Conservation (phyloP, 805 yeast genomes). For the Lipomyces yamadae region DNA sequence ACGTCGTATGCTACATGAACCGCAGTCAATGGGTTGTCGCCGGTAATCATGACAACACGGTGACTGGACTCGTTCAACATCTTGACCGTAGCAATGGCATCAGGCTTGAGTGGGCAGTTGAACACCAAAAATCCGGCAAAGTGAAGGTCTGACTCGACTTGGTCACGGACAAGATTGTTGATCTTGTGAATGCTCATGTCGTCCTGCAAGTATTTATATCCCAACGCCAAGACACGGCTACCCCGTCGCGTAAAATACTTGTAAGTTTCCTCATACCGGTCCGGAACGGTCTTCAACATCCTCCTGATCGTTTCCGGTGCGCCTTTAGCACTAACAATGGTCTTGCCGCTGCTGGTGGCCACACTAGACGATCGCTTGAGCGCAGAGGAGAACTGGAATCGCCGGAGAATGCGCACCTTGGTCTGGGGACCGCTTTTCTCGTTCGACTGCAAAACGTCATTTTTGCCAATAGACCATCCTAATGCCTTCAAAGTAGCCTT, state of each 20-base stretch:
- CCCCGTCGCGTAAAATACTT: conserved; percentile 94
- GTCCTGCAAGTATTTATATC: conserved; percentile 71
- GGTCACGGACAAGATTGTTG: conserved; percentile 69
- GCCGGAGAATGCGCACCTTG: conserved; percentile 76
- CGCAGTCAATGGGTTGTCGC: conserved; percentile 98
- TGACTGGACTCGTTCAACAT: conserved; percentile 96
- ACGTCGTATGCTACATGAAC: conserved; percentile 97
- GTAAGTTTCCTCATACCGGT: conserved; percentile 78
- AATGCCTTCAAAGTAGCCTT: conserved; percentile 90
- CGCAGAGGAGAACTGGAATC: conserved; percentile 96
- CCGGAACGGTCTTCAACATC: conserved; percentile 75
- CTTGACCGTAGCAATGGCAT: conserved; percentile 85
- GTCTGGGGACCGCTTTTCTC: conserved; percentile 31
- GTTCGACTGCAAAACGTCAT: conserved; percentile 54
- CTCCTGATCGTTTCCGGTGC: conserved; percentile 94
- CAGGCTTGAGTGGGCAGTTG: conserved; percentile 95
- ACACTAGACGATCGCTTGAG: conserved; percentile 90
- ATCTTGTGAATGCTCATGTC: conserved; percentile 54
- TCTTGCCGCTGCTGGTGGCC: conserved; percentile 48
- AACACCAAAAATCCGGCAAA: conserved; percentile 95
- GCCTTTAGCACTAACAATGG: conserved; percentile 89
- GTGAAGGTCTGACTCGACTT: conserved; percentile 70
- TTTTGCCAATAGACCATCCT: conserved; percentile 79
- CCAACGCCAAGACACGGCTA: conserved; percentile 94
- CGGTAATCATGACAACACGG: conserved; percentile 96